Evolutionary conservation across 129 eudicot species (phyloP), one percentile per base, ranked within the genome.

Genomic region (Saposhnikovia divaricata): DNA sequence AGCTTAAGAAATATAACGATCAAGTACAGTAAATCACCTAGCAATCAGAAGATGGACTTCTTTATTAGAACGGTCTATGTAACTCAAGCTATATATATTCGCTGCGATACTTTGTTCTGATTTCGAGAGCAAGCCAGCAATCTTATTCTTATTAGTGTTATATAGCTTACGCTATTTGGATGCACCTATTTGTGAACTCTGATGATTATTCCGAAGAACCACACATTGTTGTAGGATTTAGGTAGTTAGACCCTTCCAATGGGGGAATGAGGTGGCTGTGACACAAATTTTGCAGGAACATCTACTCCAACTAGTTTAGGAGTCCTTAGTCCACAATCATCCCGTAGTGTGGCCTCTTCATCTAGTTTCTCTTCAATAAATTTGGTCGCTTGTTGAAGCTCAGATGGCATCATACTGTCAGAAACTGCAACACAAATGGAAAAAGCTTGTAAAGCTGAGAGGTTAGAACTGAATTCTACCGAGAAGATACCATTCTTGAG

Each of bases 371-470:
- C 74, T 48, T 77, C 82, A 23, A 53, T 14, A 11, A 69, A 79
- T 12, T 65, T 40, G 74, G 77, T 75, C 74, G 61, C 19, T 80
- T 77, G 85, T 45, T 72, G 82, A 77, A 83, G 84, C 55, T 77
- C 85, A 23, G 81, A 83, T 61, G 84, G 68, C 80, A 84, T 83
- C 50, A 72, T 84, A 40, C 91, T 61, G 70, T 89, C 90, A 69
- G 86, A 47, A 82, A 88, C 80, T 18, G 97, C 89, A 25, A 93
- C 83, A 48, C 91, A 90, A 43, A 88, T 82, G 28, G 98, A 87
- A 76, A 93, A 93, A 38, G 97, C 93, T 70, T 93, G 97, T 43
- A 91, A 80, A 84, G 82, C 81, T 55, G 93, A 81, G 81, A 93
- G 71, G 3, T 90, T 78, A 27, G 95, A 88, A 75, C 78, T 77